Evolutionary conservation across 2,329 filamentous ascomycete genomes (phyloP), one percentile per base, ranked within the genome.

Genomic region (Onygena corvina): DNA sequence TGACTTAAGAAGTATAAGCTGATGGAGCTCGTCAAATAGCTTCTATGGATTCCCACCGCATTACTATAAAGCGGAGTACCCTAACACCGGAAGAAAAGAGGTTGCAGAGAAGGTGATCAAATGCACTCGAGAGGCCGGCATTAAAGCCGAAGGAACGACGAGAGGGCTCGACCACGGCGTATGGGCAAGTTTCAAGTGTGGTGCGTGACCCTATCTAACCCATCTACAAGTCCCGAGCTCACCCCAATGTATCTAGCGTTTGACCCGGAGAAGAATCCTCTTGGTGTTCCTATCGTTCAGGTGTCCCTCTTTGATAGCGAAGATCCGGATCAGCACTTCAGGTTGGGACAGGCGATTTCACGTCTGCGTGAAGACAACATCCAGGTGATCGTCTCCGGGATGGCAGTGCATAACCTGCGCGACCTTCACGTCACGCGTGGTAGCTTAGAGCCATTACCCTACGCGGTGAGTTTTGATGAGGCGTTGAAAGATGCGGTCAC

Each of bases 151-250:
- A 52, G 75, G 75, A 1, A 74, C 80, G 0, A 73, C 76, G 40
- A 70, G 83, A 34, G 84, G 83, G 0, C 69, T 86, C 1, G 84
- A 88, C 58, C 84, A 88, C 60, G 84, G 84, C 16, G 82, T 87
- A 20, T 88, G 82, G 73, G 80, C 77, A 0, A 76, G 77, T 8
- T 86, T 87, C 62, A 75, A 74, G 54, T 69, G 65, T 53, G 68
- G 69, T 73, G 63, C 29, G 68, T 64, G 31, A 33, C 27, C 27
- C 11, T 29, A 5, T 29, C 27, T 5, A 29, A 29, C 4, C 11
- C 27, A 29, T 29, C 5, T 29, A 11, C 5, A 29, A 5, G 27
- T 11, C 27, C 27, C 4, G 11, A 29, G 11, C 27, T 29, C 5
- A 29, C 27, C 5, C 27, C 27, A 5, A 29, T 29, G 29, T 18